Conservation (phyloP, 129 eudicot genomes). For the Escallonia herrerae region DNA sequence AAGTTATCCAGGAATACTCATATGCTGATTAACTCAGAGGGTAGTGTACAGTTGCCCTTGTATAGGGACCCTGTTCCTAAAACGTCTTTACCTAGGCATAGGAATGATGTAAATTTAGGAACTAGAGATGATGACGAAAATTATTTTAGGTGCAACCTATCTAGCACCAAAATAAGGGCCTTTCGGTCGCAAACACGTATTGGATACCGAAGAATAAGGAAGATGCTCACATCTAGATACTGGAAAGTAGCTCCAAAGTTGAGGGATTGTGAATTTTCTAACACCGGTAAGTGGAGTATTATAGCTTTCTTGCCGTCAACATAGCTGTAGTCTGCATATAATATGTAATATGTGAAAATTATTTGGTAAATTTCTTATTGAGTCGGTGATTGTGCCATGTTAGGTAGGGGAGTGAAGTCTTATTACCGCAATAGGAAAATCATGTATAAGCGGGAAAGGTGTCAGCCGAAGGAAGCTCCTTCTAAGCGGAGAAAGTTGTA, state of each 20-base stretch:
- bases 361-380: neutral
- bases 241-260: slow-evolving; percentile 75
- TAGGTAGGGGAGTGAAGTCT: slow-evolving; percentile 51
- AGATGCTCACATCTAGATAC: slow-evolving; percentile 55
- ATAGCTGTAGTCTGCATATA: neutral
- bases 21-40: slow-evolving; percentile 43
- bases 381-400: neutral
- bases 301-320: neutral
- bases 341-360: slow-evolving; percentile 4
- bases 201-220: slow-evolving; percentile 65
- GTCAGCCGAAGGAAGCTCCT: slow-evolving; percentile 29
- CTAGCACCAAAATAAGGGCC: slow-evolving; percentile 53
- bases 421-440: slow-evolving; percentile 43
- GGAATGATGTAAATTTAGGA: slow-evolving; percentile 64
- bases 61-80: slow-evolving; percentile 49
- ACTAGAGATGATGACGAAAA: slow-evolving; percentile 94
- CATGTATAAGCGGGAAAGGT: slow-evolving; percentile 33
- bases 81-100: slow-evolving; percentile 47
- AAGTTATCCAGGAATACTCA: slow-evolving; percentile 37
- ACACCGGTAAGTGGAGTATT: slow-evolving; percentile 49
- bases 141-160: slow-evolving; percentile 47
- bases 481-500: slow-evolving; percentile 58
- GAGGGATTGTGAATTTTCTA: slow-evolving; percentile 49
- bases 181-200: slow-evolving; percentile 49
- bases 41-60: slow-evolving; percentile 62